A percentile compares a stretch with the other conserved stretches of the same genome.
phyloP scores from a whole-genome alignment of 225 moss, liverwort and hornwort genomes.

The Bryoerythrophyllum caledonicum region DNA sequence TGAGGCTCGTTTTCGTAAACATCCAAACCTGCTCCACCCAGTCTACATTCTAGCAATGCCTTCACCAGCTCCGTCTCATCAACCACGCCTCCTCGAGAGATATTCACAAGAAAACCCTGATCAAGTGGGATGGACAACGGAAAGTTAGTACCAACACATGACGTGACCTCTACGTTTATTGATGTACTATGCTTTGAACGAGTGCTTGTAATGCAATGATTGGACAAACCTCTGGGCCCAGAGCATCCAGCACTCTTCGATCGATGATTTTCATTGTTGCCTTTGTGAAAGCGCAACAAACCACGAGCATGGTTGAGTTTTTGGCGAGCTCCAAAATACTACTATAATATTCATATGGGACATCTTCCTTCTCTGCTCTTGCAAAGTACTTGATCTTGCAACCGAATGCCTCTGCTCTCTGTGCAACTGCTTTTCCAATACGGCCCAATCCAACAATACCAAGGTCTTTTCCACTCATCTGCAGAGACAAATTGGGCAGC shows the following conservation, averaged over 20 bases:
- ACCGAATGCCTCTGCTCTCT: slow-evolving; percentile 67
- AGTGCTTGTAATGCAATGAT: background rate
- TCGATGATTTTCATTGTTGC: slow-evolving; percentile 64
- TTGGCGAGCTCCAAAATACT: slow-evolving; percentile 76
- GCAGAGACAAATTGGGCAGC: slow-evolving; percentile 10
- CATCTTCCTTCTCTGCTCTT: slow-evolving; percentile 61
- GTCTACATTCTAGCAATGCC: slow-evolving; percentile 64
- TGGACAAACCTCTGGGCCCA: slow-evolving; percentile 67
- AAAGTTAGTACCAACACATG: slow-evolving; percentile 2
- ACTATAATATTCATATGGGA: slow-evolving; percentile 50
- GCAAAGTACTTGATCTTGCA: slow-evolving; percentile 70
- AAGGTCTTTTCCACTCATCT: slow-evolving; percentile 84
- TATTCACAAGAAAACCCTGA: slow-evolving; percentile 72
- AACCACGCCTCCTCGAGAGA: slow-evolving; percentile 66
- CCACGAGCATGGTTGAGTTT: slow-evolving; percentile 65
- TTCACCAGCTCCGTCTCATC: slow-evolving; percentile 77
- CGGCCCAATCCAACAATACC: slow-evolving; percentile 83
- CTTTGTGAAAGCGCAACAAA: slow-evolving; percentile 60
- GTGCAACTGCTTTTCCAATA: slow-evolving; percentile 79
- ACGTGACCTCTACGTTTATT: background rate
- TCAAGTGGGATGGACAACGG: slow-evolving; percentile 6
- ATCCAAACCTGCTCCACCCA: slow-evolving; percentile 79
- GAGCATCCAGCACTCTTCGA: slow-evolving; percentile 78
- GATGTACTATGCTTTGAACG: background rate
- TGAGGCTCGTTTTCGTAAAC: slow-evolving; percentile 74